These are phyloP conservation scores for Conoideocrella luteorostrata DNA, from an alignment of 2,329 filamentous ascomycete species.

Conservation along the genomic window DNA sequence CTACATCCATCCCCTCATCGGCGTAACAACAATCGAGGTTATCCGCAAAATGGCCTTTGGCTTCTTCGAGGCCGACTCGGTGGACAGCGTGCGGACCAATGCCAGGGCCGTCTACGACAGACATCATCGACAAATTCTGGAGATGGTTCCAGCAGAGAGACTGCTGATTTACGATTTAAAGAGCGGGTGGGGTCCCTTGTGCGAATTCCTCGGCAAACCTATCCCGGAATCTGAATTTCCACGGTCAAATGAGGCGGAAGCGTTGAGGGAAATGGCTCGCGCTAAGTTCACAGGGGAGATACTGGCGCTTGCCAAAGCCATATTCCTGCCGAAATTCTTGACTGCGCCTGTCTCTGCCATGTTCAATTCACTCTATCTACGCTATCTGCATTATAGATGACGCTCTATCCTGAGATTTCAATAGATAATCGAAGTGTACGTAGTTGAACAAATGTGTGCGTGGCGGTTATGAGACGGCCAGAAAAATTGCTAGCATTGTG, in stretches of 20 bases:
- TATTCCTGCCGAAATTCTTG: not conserved
- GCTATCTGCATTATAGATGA: too few relatives aligned
- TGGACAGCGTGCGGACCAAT: constrained; percentile 16
- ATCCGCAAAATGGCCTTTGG: constrained; percentile 22
- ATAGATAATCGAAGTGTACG: too few relatives aligned
- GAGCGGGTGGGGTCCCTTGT: constrained; percentile 31
- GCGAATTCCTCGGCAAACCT: constrained; percentile 26
- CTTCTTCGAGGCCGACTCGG: constrained; percentile 17
- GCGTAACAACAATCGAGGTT: constrained; percentile 17
- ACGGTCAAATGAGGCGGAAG: constrained; percentile 22
- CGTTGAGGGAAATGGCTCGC: not conserved
- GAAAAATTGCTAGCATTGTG: too few relatives aligned
- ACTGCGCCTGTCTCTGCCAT: not conserved
- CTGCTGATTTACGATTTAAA: constrained; percentile 25
- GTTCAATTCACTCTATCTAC: not conserved
- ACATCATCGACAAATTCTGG: constrained; percentile 22
- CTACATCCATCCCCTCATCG: constrained; percentile 25
- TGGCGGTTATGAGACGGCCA: too few relatives aligned
- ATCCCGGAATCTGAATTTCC: constrained; percentile 26
- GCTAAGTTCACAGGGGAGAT: not conserved
- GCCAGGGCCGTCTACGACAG: constrained; percentile 20
- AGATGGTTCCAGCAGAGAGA: constrained; percentile 17
- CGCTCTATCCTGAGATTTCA: too few relatives aligned
- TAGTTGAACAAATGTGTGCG: too few relatives aligned
- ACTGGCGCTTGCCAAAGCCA: not conserved